Conservation (phyloP, 1,284 basidiomycete genomes). For the Moesziomyces sp. region DNA sequence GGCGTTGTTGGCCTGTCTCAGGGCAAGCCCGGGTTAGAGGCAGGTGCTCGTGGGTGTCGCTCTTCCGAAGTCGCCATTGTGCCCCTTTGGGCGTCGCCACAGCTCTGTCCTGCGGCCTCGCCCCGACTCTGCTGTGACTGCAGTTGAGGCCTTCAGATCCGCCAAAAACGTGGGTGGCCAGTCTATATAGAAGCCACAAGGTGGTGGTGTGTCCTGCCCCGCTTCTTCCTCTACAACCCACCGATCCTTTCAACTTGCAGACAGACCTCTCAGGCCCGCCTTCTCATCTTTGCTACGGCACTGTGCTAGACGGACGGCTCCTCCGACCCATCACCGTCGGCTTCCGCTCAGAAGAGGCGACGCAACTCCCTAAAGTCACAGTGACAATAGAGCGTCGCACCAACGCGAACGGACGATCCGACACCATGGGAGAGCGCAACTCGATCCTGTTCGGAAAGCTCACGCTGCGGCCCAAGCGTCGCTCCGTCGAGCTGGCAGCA, state of each 20-base stretch:
- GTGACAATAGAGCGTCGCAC: too few species aligned
- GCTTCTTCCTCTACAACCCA: too few species aligned
- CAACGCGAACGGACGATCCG: neutral
- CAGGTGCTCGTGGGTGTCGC: neutral
- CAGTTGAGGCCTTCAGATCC: too few species aligned
- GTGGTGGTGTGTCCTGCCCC: too few species aligned
- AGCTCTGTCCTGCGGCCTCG: neutral
- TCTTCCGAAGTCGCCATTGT: neutral
- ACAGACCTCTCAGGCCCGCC: too few species aligned
- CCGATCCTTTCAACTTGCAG: too few species aligned
- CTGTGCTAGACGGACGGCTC: too few species aligned
- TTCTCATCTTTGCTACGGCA: too few species aligned
- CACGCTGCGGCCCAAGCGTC: slow-evolving; percentile 22
- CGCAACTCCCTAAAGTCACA: too few species aligned
- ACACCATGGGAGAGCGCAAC: slow-evolving; percentile 25
- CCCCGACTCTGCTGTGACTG: neutral
- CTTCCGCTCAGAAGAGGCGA: too few species aligned
- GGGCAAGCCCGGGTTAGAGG: neutral
- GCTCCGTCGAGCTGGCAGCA: neutral
- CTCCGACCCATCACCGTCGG: neutral
- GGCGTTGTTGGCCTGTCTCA: neutral
- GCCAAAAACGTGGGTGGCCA: too few species aligned
- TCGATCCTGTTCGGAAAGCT: slow-evolving; percentile 33
- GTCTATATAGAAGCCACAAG: too few species aligned
- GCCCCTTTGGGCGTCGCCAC: neutral